These are phyloP conservation scores for Porogramme epimiltina DNA, from an alignment of 1,284 basidiomycete species.

Conservation along the genomic window DNA sequence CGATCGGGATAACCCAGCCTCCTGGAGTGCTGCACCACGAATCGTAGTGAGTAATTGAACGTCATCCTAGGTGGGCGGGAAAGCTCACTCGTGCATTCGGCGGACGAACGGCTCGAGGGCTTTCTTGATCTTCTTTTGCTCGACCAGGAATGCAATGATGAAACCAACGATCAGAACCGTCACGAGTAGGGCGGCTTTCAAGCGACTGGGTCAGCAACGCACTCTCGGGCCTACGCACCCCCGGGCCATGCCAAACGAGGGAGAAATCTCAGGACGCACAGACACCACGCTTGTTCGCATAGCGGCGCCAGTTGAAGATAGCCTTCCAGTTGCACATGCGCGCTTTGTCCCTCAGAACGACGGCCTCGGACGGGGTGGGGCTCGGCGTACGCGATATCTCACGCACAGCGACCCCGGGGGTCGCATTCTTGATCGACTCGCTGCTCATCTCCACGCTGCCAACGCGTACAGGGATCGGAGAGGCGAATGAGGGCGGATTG, in stretches of 20 bases:
- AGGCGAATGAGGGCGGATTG: no score
- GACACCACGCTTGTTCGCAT: constrained; percentile 1
- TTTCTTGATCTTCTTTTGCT: constrained; percentile 52
- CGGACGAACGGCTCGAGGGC: constrained; percentile 55
- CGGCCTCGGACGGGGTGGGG: constrained; percentile 32
- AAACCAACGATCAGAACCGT: constrained; percentile 34
- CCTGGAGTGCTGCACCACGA: constrained; percentile 27
- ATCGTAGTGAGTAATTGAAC: no score
- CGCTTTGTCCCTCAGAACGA: constrained; percentile 12
- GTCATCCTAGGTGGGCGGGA: no score
- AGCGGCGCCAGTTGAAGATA: constrained; percentile 1
- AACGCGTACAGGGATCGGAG: constrained; percentile 12
- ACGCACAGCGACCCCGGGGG: constrained; percentile 9
- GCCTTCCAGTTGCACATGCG: constrained; percentile 7
- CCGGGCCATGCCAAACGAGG: not conserved
- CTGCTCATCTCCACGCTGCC: no score
- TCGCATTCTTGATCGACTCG: no score
- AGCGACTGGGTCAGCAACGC: not conserved
- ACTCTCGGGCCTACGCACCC: not conserved
- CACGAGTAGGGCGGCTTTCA: constrained; percentile 22
- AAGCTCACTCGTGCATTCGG: constrained; percentile 46
- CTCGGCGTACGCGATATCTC: constrained; percentile 38
- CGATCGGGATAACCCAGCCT: constrained; percentile 86
- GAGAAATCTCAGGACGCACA: constrained; percentile 3
- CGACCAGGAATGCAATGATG: constrained; percentile 53